Conservation (phyloP, 352 stramenopile species). For the Phytophthora palmivora region DNA sequence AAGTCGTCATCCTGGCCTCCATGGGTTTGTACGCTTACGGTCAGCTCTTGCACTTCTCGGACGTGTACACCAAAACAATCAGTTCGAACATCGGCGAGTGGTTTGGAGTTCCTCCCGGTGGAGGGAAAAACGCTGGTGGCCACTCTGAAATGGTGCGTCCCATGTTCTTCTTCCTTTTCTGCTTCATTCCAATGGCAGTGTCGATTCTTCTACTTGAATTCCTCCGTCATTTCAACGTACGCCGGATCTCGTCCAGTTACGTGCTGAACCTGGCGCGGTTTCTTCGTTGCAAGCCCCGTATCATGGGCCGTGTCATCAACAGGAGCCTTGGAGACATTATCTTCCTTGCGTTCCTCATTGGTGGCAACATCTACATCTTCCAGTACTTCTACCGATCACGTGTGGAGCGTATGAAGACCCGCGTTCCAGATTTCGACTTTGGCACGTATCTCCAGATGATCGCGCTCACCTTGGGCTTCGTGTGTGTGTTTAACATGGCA, state of each 20-base stretch:
- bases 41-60: slow-evolving; percentile 35
- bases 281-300: slow-evolving; percentile 50
- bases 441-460: slow-evolving; percentile 39
- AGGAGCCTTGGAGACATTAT: slow-evolving; percentile 29
- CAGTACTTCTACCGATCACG: slow-evolving; percentile 23
- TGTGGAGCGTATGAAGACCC: slow-evolving; percentile 24
- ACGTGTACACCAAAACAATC: slow-evolving; percentile 30
- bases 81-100: slow-evolving; percentile 32
- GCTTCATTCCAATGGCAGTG: slow-evolving; percentile 44
- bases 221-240: slow-evolving; percentile 46
- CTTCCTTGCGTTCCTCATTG: too few species aligned
- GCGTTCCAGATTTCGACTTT: slow-evolving; percentile 18
- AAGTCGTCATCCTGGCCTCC: slow-evolving; percentile 35
- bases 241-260: slow-evolving; percentile 38
- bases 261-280: slow-evolving; percentile 37
- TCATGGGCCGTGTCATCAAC: slow-evolving; percentile 42
- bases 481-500: slow-evolving; percentile 56
- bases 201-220: slow-evolving; percentile 49
- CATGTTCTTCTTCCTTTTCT: slow-evolving; percentile 59
- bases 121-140: slow-evolving; percentile 13
- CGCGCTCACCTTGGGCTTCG: slow-evolving; percentile 41
- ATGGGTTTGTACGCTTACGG: slow-evolving; percentile 44
- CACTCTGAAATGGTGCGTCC: slow-evolving; percentile 58
- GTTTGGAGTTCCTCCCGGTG: slow-evolving; percentile 38
- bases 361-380: too few species aligned